Base-by-base conservation (phyloP, 192 early-diverging fungal genomes). In the Gaertneriomyces semiglobifer region DNA sequence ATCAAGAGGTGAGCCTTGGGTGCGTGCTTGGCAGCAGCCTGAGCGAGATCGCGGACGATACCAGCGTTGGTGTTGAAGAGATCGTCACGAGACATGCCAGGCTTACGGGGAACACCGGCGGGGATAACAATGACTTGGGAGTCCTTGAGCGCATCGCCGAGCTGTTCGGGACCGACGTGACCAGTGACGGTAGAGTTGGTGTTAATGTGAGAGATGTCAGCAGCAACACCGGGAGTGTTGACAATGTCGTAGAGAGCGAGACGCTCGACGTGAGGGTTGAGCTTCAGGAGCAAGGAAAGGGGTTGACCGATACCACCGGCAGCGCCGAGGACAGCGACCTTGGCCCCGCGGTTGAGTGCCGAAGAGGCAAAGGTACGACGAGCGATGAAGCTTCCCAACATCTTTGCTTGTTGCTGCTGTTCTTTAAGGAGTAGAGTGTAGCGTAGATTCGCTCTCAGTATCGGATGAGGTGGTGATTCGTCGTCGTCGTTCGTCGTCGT, bases 11-110 rank as follows among this genome's bases (percentile, higher is more conserved):
- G 83, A 52, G 93, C 95, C 68, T 90, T 88, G 64, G 95, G 93
- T 69, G 70, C 85, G 55, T 80, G 88, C 77, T 84, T 79, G 41
- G 93, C 94, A 59, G 85, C 83, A 52, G 86, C 92, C 59, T 78
- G 76, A 63, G 94, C 93, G 44, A 96, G 85, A 53, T 77, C 87
- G 66, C 86, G 84, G 73, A 95, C 92, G 65, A 98, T 98, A 60
- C 90, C 89, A 63, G 95, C 95, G 81, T 98, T 98, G 81, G 88
- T 95, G 81, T 95, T 94, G 88, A 98, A 98, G 64, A 98, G 83
- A 76, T 98, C 95, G 76, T 98, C 93, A 78, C 95, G 89, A 68
- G 95, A 93, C 95, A 98, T 98, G 40, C 93, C 93, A 62, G 93
- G 95, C 89, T 98, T 98, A 75, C 95, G 87, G 65, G 95, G 95